phyloP scores from a whole-genome alignment of 2,329 filamentous ascomycete genomes.

The Colletotrichum viniferum region DNA sequence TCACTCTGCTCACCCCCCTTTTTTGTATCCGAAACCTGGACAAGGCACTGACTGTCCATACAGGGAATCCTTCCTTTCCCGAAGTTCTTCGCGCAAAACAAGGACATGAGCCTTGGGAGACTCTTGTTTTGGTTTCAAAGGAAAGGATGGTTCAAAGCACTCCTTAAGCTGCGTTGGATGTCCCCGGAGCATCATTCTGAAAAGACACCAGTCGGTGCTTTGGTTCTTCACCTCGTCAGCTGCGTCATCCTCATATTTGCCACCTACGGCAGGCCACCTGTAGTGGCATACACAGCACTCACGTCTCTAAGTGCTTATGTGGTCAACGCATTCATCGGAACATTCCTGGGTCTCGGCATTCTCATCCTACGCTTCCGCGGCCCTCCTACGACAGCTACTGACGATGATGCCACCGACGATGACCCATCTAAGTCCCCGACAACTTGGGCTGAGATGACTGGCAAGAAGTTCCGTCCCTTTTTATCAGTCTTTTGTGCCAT shows the following conservation, averaged over 20 bases:
- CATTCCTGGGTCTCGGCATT: slow-evolving; percentile 37
- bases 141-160: slow-evolving; percentile 31
- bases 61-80: slow-evolving; percentile 54
- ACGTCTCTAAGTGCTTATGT: slow-evolving; percentile 36
- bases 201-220: slow-evolving; percentile 38
- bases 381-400: slow-evolving; percentile 28
- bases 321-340: slow-evolving; percentile 38
- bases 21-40: neutral
- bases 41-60: neutral
- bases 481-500: slow-evolving; percentile 34
- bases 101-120: slow-evolving; percentile 37
- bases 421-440: slow-evolving; percentile 16
- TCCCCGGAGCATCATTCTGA: slow-evolving; percentile 39
- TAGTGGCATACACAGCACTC: slow-evolving; percentile 34
- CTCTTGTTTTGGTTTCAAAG: slow-evolving; percentile 33
- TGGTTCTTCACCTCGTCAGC: slow-evolving; percentile 36
- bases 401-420: neutral
- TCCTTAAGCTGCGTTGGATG: slow-evolving; percentile 32
- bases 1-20: neutral
- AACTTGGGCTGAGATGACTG: slow-evolving; percentile 37
- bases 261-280: slow-evolving; percentile 30
- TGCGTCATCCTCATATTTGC: slow-evolving; percentile 39
- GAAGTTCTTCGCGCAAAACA: slow-evolving; percentile 49
- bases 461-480: slow-evolving; percentile 31
- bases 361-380: slow-evolving; percentile 37